These are phyloP conservation scores for Talaromyces verruculosus DNA, from an alignment of 2,329 filamentous ascomycete genomes.

Conservation along the genomic window DNA sequence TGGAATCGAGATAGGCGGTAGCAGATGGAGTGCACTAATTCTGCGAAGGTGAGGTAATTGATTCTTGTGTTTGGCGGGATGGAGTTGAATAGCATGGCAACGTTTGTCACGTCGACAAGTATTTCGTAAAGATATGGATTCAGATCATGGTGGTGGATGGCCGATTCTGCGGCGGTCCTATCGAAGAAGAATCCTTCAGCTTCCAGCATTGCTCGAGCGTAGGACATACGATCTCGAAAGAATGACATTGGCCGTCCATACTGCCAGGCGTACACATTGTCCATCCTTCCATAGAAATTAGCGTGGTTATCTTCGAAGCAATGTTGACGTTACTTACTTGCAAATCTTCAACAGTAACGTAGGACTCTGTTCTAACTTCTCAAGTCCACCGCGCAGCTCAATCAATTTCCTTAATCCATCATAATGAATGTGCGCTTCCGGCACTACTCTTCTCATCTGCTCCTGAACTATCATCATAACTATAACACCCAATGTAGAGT, in stretches of 20 bases:
- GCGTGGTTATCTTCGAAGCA: background rate
- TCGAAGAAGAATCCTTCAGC: conserved; percentile 8
- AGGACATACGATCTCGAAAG: conserved; percentile 14
- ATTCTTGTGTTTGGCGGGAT: background rate
- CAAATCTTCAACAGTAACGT: conserved; percentile 15
- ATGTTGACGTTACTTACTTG: conserved; percentile 3
- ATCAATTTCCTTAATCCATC: conserved; percentile 11
- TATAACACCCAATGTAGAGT: conserved; percentile 16
- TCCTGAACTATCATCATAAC: conserved; percentile 19
- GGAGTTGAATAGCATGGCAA: conserved; percentile 11
- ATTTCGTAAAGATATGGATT: conserved; percentile 11
- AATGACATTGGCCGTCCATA: conserved; percentile 12
- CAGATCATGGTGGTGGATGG: background rate
- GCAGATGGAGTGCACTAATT: conserved; percentile 14
- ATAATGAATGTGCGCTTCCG: conserved; percentile 16
- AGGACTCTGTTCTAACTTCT: conserved; percentile 9
- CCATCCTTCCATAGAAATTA: conserved; percentile 3
- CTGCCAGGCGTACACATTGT: conserved; percentile 18
- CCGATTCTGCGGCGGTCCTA: background rate
- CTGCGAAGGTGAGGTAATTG: conserved; percentile 10
- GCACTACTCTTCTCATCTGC: conserved; percentile 9
- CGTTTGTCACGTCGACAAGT: conserved; percentile 10
- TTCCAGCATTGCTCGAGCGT: conserved; percentile 6
- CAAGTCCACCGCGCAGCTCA: conserved; percentile 13
- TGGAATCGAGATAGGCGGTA: conserved; percentile 16